A percentile compares a stretch with the other conserved stretches of the same genome.
Conservation (phyloP, 2,329 filamentous ascomycete species). For the Colletotrichum orchidophilum region DNA sequence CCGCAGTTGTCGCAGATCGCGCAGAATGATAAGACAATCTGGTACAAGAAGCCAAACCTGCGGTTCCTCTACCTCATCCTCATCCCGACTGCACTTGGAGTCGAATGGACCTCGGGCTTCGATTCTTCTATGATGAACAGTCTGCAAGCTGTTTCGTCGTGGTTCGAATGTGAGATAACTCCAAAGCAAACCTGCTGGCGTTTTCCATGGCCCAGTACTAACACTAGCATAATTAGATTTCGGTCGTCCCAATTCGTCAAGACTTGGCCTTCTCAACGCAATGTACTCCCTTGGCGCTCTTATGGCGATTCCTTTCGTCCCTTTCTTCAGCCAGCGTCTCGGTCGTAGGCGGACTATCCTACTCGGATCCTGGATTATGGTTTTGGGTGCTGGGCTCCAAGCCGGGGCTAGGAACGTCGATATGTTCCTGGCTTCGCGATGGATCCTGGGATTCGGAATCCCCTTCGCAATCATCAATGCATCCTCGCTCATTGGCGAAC, state of each 20-base stretch:
- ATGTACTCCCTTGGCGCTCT: conserved; percentile 60
- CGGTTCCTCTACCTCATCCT: conserved; percentile 50
- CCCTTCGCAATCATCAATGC: conserved; percentile 61
- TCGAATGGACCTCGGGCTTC: conserved; percentile 55
- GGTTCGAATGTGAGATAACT: conserved; percentile 44
- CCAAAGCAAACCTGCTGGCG: background rate
- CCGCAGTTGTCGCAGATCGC: conserved; percentile 47
- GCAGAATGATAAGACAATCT: conserved; percentile 45
- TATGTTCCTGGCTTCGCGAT: conserved; percentile 63
- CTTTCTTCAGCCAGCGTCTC: conserved; percentile 42
- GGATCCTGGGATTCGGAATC: conserved; percentile 64
- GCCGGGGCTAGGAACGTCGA: conserved; percentile 45
- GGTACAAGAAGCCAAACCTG: conserved; percentile 52
- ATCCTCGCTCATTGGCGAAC: conserved; percentile 60
- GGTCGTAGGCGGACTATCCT: conserved; percentile 44
- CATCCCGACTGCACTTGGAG: conserved; percentile 50
- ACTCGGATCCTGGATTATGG: conserved; percentile 43
- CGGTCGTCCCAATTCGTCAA: conserved; percentile 47
- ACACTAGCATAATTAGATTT: conserved; percentile 43
- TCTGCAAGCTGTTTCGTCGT: conserved; percentile 50
- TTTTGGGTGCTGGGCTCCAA: conserved; percentile 44
- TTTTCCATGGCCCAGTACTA: background rate
- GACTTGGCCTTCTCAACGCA: conserved; percentile 46
- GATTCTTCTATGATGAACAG: conserved; percentile 56
- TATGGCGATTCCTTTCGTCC: conserved; percentile 43